A percentile compares a stretch with the other conserved stretches of the same genome.
These are phyloP conservation scores for Quercus variabilis DNA, from an alignment of 306 rosid species.

Conservation along the genomic window DNA sequence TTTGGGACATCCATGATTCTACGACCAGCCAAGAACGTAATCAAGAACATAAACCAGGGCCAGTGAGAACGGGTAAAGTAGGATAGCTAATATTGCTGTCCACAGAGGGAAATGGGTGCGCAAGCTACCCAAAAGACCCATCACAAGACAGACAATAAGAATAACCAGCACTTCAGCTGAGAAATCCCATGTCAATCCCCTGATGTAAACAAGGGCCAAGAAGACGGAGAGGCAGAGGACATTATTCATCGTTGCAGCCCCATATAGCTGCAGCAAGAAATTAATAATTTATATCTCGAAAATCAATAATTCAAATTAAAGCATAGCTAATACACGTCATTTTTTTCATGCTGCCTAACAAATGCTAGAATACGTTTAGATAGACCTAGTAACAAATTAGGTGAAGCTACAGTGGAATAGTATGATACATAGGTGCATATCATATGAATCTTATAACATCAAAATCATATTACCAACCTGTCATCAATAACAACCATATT, in stretches of 20 bases:
- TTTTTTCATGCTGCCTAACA: neutral
- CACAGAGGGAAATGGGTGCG: conserved; percentile 87
- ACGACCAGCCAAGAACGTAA: conserved; percentile 81
- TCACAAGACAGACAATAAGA: conserved; percentile 60
- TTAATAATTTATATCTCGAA: neutral
- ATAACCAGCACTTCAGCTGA: conserved; percentile 86
- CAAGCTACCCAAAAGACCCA: conserved; percentile 80
- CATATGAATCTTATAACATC: neutral
- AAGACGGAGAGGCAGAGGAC: conserved; percentile 89
- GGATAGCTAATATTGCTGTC: conserved; percentile 71
- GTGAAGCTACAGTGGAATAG: neutral
- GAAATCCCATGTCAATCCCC: conserved; percentile 91
- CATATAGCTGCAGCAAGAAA: conserved; percentile 64
- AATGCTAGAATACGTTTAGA: neutral
- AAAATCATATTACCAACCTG: neutral
- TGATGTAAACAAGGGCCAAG: conserved; percentile 73
- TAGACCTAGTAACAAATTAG: neutral
- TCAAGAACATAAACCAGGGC: conserved; percentile 88
- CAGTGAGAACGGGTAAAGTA: conserved; percentile 84
- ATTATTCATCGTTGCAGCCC: conserved; percentile 91
- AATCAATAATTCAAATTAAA: neutral
- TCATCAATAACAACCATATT: neutral
- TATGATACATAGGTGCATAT: too few species aligned
- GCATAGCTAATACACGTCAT: neutral
- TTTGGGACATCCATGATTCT: conserved; percentile 13